phyloP scores from a whole-genome alignment of 768 basidiomycete species.

The Boletus insuetus region DNA sequence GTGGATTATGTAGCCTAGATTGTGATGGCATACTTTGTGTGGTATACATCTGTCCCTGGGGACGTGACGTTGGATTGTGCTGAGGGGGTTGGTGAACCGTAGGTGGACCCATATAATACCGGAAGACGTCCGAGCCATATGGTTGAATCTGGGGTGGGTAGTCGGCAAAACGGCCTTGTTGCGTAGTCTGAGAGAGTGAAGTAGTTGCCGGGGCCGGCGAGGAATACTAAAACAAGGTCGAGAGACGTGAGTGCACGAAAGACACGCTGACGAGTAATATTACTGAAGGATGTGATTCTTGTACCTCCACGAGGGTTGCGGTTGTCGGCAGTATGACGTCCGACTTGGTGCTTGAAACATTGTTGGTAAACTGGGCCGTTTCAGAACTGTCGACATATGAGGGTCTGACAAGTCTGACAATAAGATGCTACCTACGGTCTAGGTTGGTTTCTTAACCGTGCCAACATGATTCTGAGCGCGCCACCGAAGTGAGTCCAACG shows the following conservation, averaged over 20 bases:
- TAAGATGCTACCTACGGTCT: slow-evolving; percentile 11
- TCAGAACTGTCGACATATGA: slow-evolving; percentile 12
- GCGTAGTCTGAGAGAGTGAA: slow-evolving; percentile 5
- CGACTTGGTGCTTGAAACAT: slow-evolving; percentile 2
- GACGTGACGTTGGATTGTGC: neutral
- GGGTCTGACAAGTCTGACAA: neutral
- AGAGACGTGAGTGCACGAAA: slow-evolving; percentile 7
- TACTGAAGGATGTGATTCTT: slow-evolving; percentile 20
- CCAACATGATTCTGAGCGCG: slow-evolving; percentile 20
- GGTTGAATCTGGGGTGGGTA: neutral
- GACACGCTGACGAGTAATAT: neutral
- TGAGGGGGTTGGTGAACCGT: neutral
- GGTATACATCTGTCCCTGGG: slow-evolving; percentile 8
- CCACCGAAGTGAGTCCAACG: neutral
- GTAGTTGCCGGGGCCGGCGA: neutral
- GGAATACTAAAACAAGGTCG: slow-evolving; percentile 11
- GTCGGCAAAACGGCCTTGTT: neutral
- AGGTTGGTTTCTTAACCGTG: slow-evolving; percentile 12
- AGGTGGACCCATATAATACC: slow-evolving; percentile 3
- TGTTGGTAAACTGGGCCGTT: slow-evolving; percentile 14
- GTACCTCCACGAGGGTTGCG: slow-evolving; percentile 36
- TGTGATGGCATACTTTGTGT: slow-evolving; percentile 10
- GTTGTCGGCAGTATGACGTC: slow-evolving; percentile 31
- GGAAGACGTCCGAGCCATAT: neutral
- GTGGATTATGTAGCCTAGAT: neutral